Conservation (phyloP, 2,329 filamentous ascomycete genomes). For the Aspergillus pseudoterreus region DNA sequence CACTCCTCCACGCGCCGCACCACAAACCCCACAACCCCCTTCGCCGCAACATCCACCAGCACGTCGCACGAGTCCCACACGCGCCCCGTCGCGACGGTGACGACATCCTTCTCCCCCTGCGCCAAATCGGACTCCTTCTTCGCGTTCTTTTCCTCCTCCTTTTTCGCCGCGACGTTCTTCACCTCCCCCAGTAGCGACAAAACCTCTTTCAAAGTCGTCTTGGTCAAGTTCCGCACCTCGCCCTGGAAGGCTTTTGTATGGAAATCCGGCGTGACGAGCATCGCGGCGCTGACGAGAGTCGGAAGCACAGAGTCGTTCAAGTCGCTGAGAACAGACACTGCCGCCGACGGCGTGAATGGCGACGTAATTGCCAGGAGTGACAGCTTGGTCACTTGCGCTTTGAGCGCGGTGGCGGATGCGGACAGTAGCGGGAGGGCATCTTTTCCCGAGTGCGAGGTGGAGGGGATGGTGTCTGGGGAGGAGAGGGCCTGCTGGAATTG, state of each 20-base stretch:
- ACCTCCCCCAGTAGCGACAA: slow-evolving; percentile 59
- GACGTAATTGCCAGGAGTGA: slow-evolving; percentile 82
- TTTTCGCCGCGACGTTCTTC: slow-evolving; percentile 42
- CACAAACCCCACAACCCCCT: slow-evolving; percentile 68
- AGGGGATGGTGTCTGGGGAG: slow-evolving; percentile 13
- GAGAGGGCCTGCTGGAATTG: slow-evolving; percentile 39
- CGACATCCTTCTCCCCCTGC: slow-evolving; percentile 44
- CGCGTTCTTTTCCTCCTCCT: slow-evolving; percentile 39
- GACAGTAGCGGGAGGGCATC: slow-evolving; percentile 63
- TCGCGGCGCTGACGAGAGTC: slow-evolving; percentile 66
- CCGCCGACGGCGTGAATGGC: slow-evolving; percentile 77
- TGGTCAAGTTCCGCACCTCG: slow-evolving; percentile 60
- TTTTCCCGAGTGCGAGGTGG: slow-evolving; percentile 17
- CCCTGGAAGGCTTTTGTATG: slow-evolving; percentile 63
- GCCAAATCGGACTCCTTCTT: slow-evolving; percentile 24
- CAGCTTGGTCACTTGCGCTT: slow-evolving; percentile 81
- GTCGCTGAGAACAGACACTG: slow-evolving; percentile 66
- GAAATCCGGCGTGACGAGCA: slow-evolving; percentile 58
- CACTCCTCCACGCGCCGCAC: slow-evolving; percentile 70
- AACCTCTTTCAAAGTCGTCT: slow-evolving; percentile 62
- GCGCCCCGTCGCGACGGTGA: slow-evolving; percentile 68
- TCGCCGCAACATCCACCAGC: slow-evolving; percentile 58
- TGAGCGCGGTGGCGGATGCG: slow-evolving; percentile 69
- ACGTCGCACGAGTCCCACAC: slow-evolving; percentile 82
- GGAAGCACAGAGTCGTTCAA: slow-evolving; percentile 71